Evolutionary conservation across 306 rosid species (phyloP).

Genomic region (Mimosa bimucronata): DNA sequence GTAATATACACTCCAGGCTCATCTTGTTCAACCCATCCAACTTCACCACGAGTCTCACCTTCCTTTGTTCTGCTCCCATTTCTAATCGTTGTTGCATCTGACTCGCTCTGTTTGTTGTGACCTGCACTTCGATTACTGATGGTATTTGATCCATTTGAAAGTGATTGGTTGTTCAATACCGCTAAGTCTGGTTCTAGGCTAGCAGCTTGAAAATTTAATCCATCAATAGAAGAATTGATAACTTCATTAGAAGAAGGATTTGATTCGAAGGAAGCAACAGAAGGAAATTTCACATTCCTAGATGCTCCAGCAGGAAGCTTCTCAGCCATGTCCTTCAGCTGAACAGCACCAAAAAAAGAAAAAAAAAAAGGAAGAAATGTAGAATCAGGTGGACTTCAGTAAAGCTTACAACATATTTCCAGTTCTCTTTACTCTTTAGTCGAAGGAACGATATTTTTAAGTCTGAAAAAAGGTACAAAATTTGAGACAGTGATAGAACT

Average conservation of each 20-base stretch:
- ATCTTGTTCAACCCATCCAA: conserved; percentile 83
- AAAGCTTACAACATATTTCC: background rate
- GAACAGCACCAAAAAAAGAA: conserved; percentile 25
- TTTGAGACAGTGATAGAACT: background rate
- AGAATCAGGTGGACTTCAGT: conserved; percentile 29
- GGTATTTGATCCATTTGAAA: conserved; percentile 71
- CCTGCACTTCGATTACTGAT: conserved; percentile 54
- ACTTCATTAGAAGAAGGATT: conserved; percentile 61
- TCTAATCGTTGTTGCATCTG: conserved; percentile 58
- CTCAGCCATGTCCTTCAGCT: conserved; percentile 98
- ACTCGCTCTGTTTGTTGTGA: conserved; percentile 71
- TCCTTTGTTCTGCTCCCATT: conserved; percentile 74
- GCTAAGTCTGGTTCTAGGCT: conserved; percentile 72
- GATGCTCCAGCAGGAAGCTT: conserved; percentile 86
- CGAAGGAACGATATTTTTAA: background rate
- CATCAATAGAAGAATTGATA: conserved; percentile 56
- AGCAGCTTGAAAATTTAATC: conserved; percentile 62
- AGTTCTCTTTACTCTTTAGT: background rate
- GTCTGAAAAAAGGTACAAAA: background rate
- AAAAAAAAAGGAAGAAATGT: conserved; percentile 24
- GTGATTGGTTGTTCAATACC: conserved; percentile 62
- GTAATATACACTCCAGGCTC: conserved; percentile 78
- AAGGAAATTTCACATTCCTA: conserved; percentile 70
- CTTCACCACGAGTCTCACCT: conserved; percentile 53
- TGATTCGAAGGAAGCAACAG: conserved; percentile 72